Percentiles rank a stretch among this genome's conserved stretches.
Evolutionary conservation across 805 yeast species (phyloP).

Genomic region (Komagataella populi): DNA sequence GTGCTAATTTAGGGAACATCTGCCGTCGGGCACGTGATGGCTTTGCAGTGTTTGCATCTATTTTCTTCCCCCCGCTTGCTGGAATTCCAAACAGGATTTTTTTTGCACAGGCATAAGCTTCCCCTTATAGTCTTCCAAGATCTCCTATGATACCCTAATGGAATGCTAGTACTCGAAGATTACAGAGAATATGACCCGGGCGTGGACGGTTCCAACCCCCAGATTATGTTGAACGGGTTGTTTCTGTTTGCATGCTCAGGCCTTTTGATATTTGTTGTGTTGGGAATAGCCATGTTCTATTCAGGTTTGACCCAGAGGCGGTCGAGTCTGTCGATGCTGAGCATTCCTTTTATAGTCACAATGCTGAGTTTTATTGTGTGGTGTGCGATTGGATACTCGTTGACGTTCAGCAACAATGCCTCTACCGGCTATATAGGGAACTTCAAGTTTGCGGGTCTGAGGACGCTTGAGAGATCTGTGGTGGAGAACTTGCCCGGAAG

Average conservation of each 20-base stretch:
- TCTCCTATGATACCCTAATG: background rate
- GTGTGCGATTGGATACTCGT: conserved; percentile 88
- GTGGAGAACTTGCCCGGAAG: conserved; percentile 15
- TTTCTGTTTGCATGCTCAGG: conserved; percentile 40
- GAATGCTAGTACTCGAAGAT: background rate
- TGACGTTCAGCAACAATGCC: conserved; percentile 61
- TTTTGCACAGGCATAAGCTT: background rate
- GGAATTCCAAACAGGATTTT: background rate
- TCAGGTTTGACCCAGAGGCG: conserved; percentile 78
- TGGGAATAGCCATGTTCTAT: conserved; percentile 78
- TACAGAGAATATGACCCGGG: background rate
- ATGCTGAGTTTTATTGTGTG: conserved; percentile 64
- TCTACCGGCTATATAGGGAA: conserved; percentile 72
- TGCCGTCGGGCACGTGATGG: background rate
- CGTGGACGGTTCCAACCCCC: background rate
- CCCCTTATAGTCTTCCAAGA: background rate
- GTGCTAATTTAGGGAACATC: background rate
- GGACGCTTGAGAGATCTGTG: conserved; percentile 18
- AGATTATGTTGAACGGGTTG: background rate
- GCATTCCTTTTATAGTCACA: conserved; percentile 58
- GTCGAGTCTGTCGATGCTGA: conserved; percentile 64
- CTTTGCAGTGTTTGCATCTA: too few relatives aligned
- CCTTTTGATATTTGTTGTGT: conserved; percentile 68
- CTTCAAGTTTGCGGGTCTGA: conserved; percentile 60
- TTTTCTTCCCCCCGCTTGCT: background rate